Percentiles rank a stretch among this genome's conserved stretches.
These are phyloP conservation scores for Pseudogymnoascus sp. DNA, from an alignment of 2,329 filamentous ascomycete genomes.

Conservation along the genomic window DNA sequence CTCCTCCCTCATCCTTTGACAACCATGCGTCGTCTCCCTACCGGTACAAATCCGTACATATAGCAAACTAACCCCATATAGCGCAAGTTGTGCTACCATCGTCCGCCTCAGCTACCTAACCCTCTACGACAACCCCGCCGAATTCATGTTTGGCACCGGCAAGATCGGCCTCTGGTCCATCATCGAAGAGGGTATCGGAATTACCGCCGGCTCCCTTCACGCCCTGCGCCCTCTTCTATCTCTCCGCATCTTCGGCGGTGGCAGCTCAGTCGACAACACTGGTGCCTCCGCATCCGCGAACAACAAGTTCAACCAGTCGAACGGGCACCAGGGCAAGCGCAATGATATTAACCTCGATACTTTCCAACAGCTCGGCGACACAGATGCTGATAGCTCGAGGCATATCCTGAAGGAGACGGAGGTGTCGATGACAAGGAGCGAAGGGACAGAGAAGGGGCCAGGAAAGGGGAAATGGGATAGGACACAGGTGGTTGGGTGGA, in stretches of 20 bases:
- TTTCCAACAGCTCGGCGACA: constrained; percentile 18
- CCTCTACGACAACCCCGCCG: constrained; percentile 30
- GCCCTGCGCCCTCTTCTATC: constrained; percentile 37
- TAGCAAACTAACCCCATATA: constrained; percentile 15
- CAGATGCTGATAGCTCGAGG: constrained; percentile 29
- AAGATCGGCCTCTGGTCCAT: constrained; percentile 39
- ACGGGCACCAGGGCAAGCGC: constrained; percentile 2
- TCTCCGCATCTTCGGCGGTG: constrained; percentile 21
- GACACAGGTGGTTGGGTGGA: constrained; percentile 21
- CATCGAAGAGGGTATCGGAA: constrained; percentile 40
- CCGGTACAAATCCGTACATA: not conserved
- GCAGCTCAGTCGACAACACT: constrained; percentile 8
- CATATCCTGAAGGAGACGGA: constrained; percentile 32
- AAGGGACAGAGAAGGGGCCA: constrained; percentile 18
- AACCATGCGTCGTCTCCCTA: not conserved
- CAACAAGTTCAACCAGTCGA: constrained; percentile 14
- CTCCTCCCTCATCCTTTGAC: not conserved
- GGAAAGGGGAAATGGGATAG: constrained; percentile 20
- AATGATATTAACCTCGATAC: constrained; percentile 18
- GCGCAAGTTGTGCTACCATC: constrained; percentile 31
- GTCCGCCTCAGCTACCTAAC: constrained; percentile 36
- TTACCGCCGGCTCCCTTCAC: constrained; percentile 39
- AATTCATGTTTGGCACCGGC: constrained; percentile 34
- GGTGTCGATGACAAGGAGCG: constrained; percentile 20
- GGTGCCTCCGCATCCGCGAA: constrained; percentile 11